Conservation (phyloP, 768 basidiomycete genomes). For the Filobasidium floriforme region DNA sequence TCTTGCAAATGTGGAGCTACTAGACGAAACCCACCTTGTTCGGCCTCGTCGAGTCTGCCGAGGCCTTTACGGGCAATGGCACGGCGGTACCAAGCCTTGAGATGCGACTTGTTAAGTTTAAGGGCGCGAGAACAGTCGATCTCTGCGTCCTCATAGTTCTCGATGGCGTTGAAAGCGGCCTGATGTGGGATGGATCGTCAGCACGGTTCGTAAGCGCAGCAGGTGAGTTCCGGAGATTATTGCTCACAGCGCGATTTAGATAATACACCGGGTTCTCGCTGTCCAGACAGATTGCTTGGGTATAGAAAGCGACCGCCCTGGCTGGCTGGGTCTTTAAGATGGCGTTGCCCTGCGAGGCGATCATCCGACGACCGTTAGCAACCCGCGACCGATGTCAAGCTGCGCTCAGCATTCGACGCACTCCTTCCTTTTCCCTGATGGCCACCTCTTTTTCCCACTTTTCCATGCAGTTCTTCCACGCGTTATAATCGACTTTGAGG, state of each 20-base stretch:
- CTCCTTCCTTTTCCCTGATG: slow-evolving; percentile 39
- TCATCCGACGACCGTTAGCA: neutral
- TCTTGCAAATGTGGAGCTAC: neutral
- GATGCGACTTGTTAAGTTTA: slow-evolving; percentile 35
- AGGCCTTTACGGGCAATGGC: slow-evolving; percentile 38
- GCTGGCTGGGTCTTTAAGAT: slow-evolving; percentile 31
- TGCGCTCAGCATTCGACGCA: slow-evolving; percentile 24
- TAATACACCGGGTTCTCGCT: slow-evolving; percentile 44
- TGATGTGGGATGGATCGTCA: neutral
- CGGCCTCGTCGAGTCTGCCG: slow-evolving; percentile 39
- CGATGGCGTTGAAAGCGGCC: slow-evolving; percentile 40
- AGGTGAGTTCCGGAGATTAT: neutral
- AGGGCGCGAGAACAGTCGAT: slow-evolving; percentile 40
- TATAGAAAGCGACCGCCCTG: slow-evolving; percentile 40
- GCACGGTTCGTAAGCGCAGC: neutral
- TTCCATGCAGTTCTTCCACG: slow-evolving; percentile 44
- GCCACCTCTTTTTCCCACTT: slow-evolving; percentile 44
- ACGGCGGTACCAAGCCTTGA: slow-evolving; percentile 43
- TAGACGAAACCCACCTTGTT: slow-evolving; percentile 20
- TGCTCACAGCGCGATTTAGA: slow-evolving; percentile 40
- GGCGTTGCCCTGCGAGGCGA: slow-evolving; percentile 33
- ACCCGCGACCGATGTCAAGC: neutral
- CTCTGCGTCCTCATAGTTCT: slow-evolving; percentile 40
- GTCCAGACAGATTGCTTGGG: slow-evolving; percentile 44
- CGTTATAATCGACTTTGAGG: slow-evolving; percentile 25